Evolutionary conservation across 2,329 filamentous ascomycete genomes (phyloP).

Genomic region (Metarhizium humberi): DNA sequence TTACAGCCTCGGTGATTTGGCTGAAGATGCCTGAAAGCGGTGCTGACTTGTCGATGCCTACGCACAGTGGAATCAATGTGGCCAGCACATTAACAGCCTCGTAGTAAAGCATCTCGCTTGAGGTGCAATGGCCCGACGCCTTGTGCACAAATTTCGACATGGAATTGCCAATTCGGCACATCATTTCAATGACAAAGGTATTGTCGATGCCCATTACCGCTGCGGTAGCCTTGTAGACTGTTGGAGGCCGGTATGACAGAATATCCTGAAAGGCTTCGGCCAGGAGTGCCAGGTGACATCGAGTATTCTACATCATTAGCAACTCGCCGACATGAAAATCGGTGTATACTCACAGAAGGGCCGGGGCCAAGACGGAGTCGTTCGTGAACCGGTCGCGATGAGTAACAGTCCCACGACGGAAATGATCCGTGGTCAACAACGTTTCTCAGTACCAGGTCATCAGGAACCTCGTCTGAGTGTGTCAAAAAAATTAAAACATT

Average conservation of each 20-base stretch:
- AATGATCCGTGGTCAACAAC: conserved; percentile 44
- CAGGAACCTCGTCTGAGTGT: conserved; percentile 29
- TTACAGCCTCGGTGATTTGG: conserved; percentile 17
- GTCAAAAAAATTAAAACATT: conserved; percentile 1
- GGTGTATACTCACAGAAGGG: conserved; percentile 33
- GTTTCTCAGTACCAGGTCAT: conserved; percentile 29
- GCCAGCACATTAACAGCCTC: conserved; percentile 32
- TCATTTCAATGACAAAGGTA: conserved; percentile 31
- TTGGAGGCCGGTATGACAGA: conserved; percentile 36
- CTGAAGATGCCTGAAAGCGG: conserved; percentile 15
- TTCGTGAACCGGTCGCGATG: conserved; percentile 29
- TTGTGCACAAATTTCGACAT: conserved; percentile 29
- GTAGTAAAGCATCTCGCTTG: conserved; percentile 34
- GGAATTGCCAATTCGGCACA: conserved; percentile 32
- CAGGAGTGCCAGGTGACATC: conserved; percentile 39
- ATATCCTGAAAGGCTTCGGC: conserved; percentile 43
- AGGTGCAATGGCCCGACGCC: conserved; percentile 24
- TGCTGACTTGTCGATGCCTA: conserved; percentile 13
- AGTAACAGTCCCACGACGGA: conserved; percentile 33
- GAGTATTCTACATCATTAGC: conserved; percentile 28
- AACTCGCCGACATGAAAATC: background rate
- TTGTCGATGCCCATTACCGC: conserved; percentile 31
- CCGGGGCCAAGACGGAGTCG: conserved; percentile 40
- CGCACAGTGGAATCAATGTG: conserved; percentile 21
- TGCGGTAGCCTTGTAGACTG: conserved; percentile 38